Base-by-base conservation (phyloP, 371 early-diverging fungal genomes). In the Mucor piriformis region DNA sequence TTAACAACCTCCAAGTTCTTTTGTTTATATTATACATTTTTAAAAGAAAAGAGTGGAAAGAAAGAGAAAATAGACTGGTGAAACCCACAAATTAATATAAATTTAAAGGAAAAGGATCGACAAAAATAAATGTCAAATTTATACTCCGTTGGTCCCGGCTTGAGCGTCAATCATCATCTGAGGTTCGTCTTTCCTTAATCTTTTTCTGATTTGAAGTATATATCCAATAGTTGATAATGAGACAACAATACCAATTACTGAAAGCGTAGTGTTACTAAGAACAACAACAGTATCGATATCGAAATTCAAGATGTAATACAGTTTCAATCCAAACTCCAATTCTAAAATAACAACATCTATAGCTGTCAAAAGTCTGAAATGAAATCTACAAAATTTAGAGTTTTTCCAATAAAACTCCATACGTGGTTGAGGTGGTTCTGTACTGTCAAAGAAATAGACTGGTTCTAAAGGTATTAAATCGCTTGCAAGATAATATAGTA, bases 231-330 rank as follows among this genome's bases (percentile, higher is more conserved):
- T 68, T 25, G 64, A 67, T 24, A 68, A 43, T 16, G 64, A 59
- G 10, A 70, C 63, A 7, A 72, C 49, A 4, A 70, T 60, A 16
- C 73, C 76, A 37, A 70, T 70, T 4, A 58, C 59, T 0, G 66
- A 66, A 10, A 73, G 50, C 0, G 74, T 77, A 0, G 64, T 60
- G 21, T 72, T 77, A 35, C 74, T 71, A 12, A 71, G 54, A 4
- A 77, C 54, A 7, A 77, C 71, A 0, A 73, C 64, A 0, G 67
- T 71, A 50, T 77, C 74, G 13, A 77, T 64, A 34, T 77, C 74
- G 49, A 77, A 77, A 4, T 52, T 52, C 15, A 77, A 54, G 20
- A 77, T 67, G 43, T 77, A 77, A 52, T 59, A 73, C n/a, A 77
- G 54, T 40, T 77, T 73, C 27, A 77, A 60, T 32, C 77, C 74